A percentile compares a stretch with the other conserved stretches of the same genome.
Evolutionary conservation across 1,284 basidiomycete genomes (phyloP).

Genomic region (Mycosarcoma mackinlayi): DNA sequence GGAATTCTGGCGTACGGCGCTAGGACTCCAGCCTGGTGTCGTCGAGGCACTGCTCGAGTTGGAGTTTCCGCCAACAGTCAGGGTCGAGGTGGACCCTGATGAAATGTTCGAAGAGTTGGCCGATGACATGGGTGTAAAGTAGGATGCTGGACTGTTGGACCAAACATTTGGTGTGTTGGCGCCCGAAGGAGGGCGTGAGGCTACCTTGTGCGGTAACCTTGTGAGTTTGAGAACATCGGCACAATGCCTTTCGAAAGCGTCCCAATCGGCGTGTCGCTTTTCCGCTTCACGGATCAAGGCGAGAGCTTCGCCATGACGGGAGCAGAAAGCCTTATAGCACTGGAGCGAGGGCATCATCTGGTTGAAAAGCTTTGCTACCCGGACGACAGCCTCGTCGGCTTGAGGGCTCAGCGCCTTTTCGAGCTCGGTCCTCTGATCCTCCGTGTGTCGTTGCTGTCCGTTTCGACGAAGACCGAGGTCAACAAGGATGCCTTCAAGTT

Average conservation of each 20-base stretch:
- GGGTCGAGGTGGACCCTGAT: slow-evolving; percentile 22
- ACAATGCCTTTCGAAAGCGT: slow-evolving; percentile 59
- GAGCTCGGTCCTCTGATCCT: slow-evolving; percentile 34
- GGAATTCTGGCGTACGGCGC: slow-evolving; percentile 33
- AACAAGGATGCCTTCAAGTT: slow-evolving; percentile 51
- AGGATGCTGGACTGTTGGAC: slow-evolving; percentile 29
- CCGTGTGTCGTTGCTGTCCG: slow-evolving; percentile 13
- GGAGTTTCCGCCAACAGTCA: slow-evolving; percentile 16
- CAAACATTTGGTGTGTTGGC: slow-evolving; percentile 35
- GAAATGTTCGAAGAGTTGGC: slow-evolving; percentile 19
- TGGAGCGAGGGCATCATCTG: slow-evolving; percentile 48
- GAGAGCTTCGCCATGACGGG: slow-evolving; percentile 64
- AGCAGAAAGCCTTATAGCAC: slow-evolving; percentile 63
- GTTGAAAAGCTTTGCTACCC: slow-evolving; percentile 46
- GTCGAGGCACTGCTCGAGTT: slow-evolving; percentile 20
- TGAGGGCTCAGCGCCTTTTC: slow-evolving; percentile 48
- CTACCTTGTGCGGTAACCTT: slow-evolving; percentile 15
- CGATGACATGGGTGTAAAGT: slow-evolving; percentile 32
- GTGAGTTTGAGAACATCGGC: slow-evolving; percentile 52
- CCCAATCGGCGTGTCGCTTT: slow-evolving; percentile 62
- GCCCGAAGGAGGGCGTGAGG: slow-evolving; percentile 38
- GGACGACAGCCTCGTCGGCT: slow-evolving; percentile 50
- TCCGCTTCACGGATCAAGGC: slow-evolving; percentile 63
- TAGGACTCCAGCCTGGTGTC: slow-evolving; percentile 18
- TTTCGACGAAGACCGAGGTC: slow-evolving; percentile 45